Conservation (phyloP, 306 rosid genomes). For the Trifolium subterraneum region DNA sequence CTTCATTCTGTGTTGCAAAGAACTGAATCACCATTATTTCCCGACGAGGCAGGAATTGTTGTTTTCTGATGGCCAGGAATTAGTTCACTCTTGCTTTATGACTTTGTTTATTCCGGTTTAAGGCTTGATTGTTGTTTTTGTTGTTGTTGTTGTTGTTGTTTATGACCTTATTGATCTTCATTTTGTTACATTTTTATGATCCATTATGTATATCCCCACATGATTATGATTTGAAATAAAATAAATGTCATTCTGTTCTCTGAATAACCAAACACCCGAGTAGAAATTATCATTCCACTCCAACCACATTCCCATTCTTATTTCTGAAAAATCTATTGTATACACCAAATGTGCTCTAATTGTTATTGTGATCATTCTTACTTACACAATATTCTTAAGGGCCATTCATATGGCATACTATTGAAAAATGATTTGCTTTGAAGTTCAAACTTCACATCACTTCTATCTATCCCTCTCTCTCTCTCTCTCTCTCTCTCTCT, state of each 20-base stretch:
- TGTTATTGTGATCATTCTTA: conserved; percentile 16
- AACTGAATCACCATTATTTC: not conserved
- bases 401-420: not conserved
- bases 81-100: not conserved
- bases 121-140: too few relatives aligned
- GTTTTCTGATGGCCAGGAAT: too few relatives aligned
- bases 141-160: too few relatives aligned
- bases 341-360: not conserved
- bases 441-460: conserved; percentile 13
- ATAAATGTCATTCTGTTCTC: not conserved
- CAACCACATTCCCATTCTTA: not conserved
- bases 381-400: conserved; percentile 16
- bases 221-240: conserved; percentile 1
- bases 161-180: conserved; percentile 11
- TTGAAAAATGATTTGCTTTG: conserved; percentile 16
- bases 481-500: conserved; percentile 3
- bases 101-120: not conserved
- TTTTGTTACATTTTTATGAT: conserved; percentile 21
- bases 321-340: conserved; percentile 18
- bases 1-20: not conserved
- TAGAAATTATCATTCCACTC: conserved; percentile 7
- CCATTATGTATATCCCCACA: not conserved
- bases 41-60: too few relatives aligned
- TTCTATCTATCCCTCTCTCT: not conserved
- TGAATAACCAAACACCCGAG: not conserved